Conservation (phyloP, 73 alveolate genomes). For the Tetrahymena thermophila region DNA sequence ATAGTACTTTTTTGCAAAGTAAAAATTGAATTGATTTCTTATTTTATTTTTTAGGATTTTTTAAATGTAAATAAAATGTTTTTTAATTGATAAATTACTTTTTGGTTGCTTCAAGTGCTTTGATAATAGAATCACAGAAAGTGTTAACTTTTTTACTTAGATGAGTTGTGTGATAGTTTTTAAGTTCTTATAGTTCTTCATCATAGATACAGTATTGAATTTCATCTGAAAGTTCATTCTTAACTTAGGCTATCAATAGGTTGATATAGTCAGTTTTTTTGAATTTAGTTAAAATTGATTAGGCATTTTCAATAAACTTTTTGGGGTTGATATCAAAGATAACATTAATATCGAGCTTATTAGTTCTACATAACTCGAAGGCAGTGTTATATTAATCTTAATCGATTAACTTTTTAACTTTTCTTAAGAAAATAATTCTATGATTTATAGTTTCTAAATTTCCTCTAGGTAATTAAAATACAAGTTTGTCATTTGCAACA, state of each 20-base stretch:
- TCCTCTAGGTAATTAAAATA: slow-evolving; percentile 95
- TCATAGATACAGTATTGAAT: slow-evolving; percentile 18
- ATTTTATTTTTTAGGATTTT: neutral
- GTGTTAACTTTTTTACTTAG: slow-evolving; percentile 48
- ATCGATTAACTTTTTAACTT: slow-evolving; percentile 71
- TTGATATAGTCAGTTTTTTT: slow-evolving; percentile 72
- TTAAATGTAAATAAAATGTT: too few species aligned
- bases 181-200: slow-evolving; percentile 20
- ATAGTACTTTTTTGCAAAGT: too few species aligned
- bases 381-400: slow-evolving; percentile 71
- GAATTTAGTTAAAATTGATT: slow-evolving; percentile 65
- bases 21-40: too few species aligned
- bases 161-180: slow-evolving; percentile 43
- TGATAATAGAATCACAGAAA: slow-evolving; percentile 66
- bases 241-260: slow-evolving; percentile 78
- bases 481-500: slow-evolving; percentile 58
- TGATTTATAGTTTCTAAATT: slow-evolving; percentile 89
- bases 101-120: slow-evolving; percentile 35
- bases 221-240: slow-evolving; percentile 53
- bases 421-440: slow-evolving; percentile 71
- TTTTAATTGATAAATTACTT: too few species aligned
- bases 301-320: slow-evolving; percentile 66
- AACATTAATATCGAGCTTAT: slow-evolving; percentile 89
- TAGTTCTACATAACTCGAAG: slow-evolving; percentile 70
- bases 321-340: slow-evolving; percentile 87